phyloP scores from a whole-genome alignment of 495 filamentous ascomycete species.

The Penicillium chermesinum region DNA sequence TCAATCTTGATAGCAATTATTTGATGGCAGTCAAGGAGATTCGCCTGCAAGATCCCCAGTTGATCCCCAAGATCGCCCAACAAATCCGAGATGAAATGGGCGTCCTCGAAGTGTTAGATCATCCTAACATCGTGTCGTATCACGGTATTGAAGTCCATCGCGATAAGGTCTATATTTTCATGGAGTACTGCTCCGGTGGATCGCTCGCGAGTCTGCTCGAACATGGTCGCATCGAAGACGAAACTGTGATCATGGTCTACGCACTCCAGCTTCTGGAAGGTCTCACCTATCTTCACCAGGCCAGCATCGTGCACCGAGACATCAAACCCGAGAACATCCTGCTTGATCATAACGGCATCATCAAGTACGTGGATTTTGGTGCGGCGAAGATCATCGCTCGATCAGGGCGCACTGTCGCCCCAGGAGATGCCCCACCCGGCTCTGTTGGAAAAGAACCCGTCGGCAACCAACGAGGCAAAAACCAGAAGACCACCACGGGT shows the following conservation, averaged over 20 bases:
- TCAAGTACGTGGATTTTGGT: constrained; percentile 99
- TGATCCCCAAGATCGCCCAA: constrained; percentile 86
- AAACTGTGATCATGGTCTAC: constrained; percentile 97
- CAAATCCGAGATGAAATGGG: constrained; percentile 97
- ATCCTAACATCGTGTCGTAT: constrained; percentile 96
- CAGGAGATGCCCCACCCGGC: constrained; percentile 48
- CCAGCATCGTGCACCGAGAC: constrained; percentile 87
- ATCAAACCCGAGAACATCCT: constrained; percentile 99
- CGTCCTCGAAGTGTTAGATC: constrained; percentile 88
- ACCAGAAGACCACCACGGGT: constrained; percentile 90
- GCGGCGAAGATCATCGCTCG: constrained; percentile 96
- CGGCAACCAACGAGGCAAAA: constrained; percentile 45
- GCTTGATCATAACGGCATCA: constrained; percentile 94
- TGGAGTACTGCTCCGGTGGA: constrained; percentile 97
- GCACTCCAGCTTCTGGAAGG: constrained; percentile 93
- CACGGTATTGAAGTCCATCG: constrained; percentile 97
- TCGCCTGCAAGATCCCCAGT: constrained; percentile 89
- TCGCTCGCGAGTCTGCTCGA: constrained; percentile 87
- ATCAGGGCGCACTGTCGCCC: constrained; percentile 80
- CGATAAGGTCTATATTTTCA: constrained; percentile 99
- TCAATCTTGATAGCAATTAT: constrained; percentile 92
- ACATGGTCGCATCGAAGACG: constrained; percentile 95
- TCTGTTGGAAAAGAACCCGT: constrained; percentile 27
- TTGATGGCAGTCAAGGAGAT: constrained; percentile 99
- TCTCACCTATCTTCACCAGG: constrained; percentile 88